A percentile compares a stretch with the other conserved stretches of the same genome.
phyloP scores from a whole-genome alignment of 768 basidiomycete species.

The Terana coerulea region DNA sequence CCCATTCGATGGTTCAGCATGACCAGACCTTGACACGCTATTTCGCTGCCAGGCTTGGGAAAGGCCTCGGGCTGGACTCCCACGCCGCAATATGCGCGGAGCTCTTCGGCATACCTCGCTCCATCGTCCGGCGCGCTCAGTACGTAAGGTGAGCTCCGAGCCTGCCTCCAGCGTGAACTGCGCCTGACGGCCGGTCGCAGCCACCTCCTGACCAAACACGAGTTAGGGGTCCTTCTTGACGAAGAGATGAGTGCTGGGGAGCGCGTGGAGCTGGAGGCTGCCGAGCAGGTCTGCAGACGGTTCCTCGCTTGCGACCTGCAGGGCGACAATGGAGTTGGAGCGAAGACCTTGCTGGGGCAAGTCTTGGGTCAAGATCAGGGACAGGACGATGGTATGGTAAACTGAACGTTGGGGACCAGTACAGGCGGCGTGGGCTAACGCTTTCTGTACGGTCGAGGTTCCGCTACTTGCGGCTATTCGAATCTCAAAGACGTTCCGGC shows the following conservation, averaged over 20 bases:
- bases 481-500: too few species aligned
- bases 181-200: conserved; percentile 30
- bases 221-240: conserved; percentile 65
- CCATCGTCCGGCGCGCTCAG: conserved; percentile 67
- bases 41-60: conserved; percentile 49
- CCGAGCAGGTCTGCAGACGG: conserved; percentile 69
- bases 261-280: conserved; percentile 58
- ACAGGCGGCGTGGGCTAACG: too few species aligned
- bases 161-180: background rate
- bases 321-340: background rate
- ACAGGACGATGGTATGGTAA: background rate
- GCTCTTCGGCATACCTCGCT: conserved; percentile 75
- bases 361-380: conserved; percentile 11
- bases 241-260: conserved; percentile 71
- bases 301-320: conserved; percentile 77
- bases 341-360: conserved; percentile 14
- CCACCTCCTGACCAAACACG: conserved; percentile 55
- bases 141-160: conserved; percentile 66
- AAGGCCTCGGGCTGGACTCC: conserved; percentile 70
- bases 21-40: too few species aligned
- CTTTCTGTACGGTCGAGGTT: too few species aligned
- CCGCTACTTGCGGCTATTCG: too few species aligned
- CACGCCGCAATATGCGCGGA: conserved; percentile 87
- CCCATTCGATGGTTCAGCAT: conserved; percentile 6
- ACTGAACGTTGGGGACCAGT: too few species aligned